Conservation (phyloP, 106 monocot species). For the Cymbidium sinense region DNA sequence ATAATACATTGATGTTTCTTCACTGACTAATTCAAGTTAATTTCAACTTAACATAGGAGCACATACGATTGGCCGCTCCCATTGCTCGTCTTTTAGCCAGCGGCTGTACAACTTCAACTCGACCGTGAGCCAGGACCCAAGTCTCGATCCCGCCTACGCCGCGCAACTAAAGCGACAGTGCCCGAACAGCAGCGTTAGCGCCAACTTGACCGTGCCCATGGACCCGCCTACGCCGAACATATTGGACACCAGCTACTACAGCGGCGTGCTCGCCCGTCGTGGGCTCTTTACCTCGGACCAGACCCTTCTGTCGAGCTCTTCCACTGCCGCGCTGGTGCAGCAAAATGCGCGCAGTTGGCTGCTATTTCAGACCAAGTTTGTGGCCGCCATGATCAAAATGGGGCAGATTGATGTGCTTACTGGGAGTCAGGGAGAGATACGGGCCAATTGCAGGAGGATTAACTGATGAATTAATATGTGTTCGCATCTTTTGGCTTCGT, state of each 20-base stretch:
- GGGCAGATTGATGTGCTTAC: conserved; percentile 32
- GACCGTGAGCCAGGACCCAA: not conserved
- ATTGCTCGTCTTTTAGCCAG: conserved; percentile 20
- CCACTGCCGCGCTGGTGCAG: not conserved
- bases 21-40: too few species aligned
- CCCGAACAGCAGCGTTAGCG: not conserved
- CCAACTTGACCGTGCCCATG: conserved; percentile 11
- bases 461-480: not conserved
- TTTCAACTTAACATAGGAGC: conserved; percentile 6
- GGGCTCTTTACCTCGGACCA: conserved; percentile 33
- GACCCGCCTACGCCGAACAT: conserved; percentile 15
- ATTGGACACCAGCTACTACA: conserved; percentile 39
- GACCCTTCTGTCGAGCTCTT: conserved; percentile 11
- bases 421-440: conserved; percentile 10
- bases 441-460: conserved; percentile 25
- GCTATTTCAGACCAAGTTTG: conserved; percentile 22
- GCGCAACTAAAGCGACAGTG: conserved; percentile 6
- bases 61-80: conserved; percentile 28
- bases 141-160: conserved; percentile 6
- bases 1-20: too few species aligned
- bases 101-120: conserved; percentile 15
- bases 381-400: conserved; percentile 39
- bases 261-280: conserved; percentile 1
- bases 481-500: not conserved
- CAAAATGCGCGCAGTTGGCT: not conserved